Percentiles rank a stretch among this genome's conserved stretches.
Conservation (phyloP, 2,329 filamentous ascomycete species). For the Ophiostoma novo-ulmi region DNA sequence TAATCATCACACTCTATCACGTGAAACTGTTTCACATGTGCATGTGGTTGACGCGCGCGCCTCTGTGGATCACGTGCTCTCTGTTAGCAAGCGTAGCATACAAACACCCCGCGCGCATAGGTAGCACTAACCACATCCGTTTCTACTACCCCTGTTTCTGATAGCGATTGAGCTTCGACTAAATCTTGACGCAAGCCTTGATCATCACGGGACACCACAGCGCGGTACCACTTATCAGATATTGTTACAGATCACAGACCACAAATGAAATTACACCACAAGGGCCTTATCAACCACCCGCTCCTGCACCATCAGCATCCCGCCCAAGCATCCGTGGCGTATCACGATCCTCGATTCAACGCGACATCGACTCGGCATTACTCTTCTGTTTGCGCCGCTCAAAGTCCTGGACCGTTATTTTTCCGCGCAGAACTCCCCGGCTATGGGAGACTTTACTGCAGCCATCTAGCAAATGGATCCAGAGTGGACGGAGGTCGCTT, state of each 20-base stretch:
- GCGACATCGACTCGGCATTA: neutral
- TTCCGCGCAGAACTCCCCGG: constrained; percentile 11
- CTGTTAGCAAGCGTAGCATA: neutral
- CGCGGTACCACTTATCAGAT: neutral
- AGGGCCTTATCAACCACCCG: neutral
- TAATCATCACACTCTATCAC: neutral
- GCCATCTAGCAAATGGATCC: constrained; percentile 28
- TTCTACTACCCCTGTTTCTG: constrained; percentile 9
- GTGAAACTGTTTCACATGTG: neutral
- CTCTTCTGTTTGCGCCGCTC: neutral
- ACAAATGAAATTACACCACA: neutral
- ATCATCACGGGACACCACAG: constrained; percentile 2
- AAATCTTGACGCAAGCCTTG: constrained; percentile 7
- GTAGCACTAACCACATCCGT: constrained; percentile 9
- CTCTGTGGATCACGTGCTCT: neutral
- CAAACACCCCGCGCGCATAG: neutral
- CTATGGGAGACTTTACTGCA: constrained; percentile 23
- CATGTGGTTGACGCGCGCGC: neutral
- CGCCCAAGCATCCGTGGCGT: neutral
- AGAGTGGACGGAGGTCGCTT: constrained; percentile 50
- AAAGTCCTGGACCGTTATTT: neutral
- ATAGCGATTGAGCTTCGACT: constrained; percentile 17
- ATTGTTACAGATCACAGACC: neutral
- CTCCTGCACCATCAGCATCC: neutral
- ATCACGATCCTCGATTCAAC: neutral